Evolutionary conservation across 2,329 filamentous ascomycete species (phyloP), one percentile per base, ranked within the genome.

Genomic region (Sclerotinia borealis): DNA sequence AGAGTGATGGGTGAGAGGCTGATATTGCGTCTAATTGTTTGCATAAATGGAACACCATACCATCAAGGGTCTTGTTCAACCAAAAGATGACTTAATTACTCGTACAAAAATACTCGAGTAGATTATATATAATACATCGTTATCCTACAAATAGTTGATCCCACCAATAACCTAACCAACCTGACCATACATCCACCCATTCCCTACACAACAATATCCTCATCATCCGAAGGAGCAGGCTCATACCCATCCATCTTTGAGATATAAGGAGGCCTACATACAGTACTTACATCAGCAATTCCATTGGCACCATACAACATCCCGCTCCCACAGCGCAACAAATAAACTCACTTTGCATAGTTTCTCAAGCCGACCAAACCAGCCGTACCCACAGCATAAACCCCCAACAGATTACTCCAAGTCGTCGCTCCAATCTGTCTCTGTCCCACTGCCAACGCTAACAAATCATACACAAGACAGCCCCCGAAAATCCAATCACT

Each of bases 401-500:
- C 75, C 0, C 78, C 80, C 52, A 86, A 71, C 66, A 84, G 66
- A 61, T 74, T 77, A 39, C 81, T 79, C 84, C 83, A 86, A 1
- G 74, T 73, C 8, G 68, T 66, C 43, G 79, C 75, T 1, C 71
- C 75, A 61, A 77, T 77, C 4, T 73, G 75, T 9, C 75, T 75
- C 73, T 86, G 84, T 1, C 84, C 84, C 0, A 83, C 79, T 36
- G 77, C 76, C 65, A 86, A 68, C 9, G 80, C 83, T 17, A 85
- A 75, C 22, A 86, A 75, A 70, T 86, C 82, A 70, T 85, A 86
- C 0, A 83, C 83, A 65, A 86, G 71, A 68, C 84, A 85, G 0
- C 79, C 81, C 0, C 83, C 84, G 58, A 86, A 81, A 59, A 86
- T 84, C 83, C 83, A 85, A 70, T 86, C 84, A 67, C 82, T 84